Conservation (phyloP, 2,329 filamentous ascomycete species). For the Rasamsonia emersonii region DNA sequence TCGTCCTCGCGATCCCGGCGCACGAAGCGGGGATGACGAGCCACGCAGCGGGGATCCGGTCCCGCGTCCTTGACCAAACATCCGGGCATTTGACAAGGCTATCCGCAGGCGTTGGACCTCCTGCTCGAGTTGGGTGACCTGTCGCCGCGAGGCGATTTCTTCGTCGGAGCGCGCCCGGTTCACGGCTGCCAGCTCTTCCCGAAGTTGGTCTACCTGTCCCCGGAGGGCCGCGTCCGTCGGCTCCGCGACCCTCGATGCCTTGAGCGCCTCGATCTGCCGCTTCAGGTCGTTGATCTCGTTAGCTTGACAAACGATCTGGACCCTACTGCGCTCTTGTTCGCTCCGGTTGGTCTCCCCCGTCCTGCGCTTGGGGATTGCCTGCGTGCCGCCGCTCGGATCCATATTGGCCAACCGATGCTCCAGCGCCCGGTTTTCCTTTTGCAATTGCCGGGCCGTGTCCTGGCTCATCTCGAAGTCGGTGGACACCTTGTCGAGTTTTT, state of each 20-base stretch:
- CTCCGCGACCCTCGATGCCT: background rate
- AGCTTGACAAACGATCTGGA: background rate
- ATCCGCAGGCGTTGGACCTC: conserved; percentile 13
- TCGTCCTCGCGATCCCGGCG: too few species aligned
- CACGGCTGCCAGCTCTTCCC: conserved; percentile 8
- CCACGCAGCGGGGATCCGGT: background rate
- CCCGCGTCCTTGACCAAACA: background rate
- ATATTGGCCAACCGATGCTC: conserved; percentile 9
- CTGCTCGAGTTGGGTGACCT: conserved; percentile 9
- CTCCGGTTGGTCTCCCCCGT: conserved; percentile 5
- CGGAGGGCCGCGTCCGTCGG: conserved; percentile 1
- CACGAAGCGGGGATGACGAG: too few species aligned
- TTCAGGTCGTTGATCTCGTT: conserved; percentile 4
- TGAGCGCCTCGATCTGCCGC: conserved; percentile 8
- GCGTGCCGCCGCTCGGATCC: conserved; percentile 2
- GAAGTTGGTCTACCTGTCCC: conserved; percentile 4
- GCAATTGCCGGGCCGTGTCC: background rate
- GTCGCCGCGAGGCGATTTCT: conserved; percentile 10
- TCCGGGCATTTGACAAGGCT: conserved; percentile 10
- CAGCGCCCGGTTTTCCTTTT: conserved; percentile 4
- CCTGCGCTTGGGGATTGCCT: conserved; percentile 11
- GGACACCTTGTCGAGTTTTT: conserved; percentile 4
- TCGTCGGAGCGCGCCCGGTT: conserved; percentile 10
- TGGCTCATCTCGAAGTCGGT: conserved; percentile 1
- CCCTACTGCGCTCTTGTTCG: conserved; percentile 2